A percentile compares a stretch with the other conserved stretches of the same genome.
Conservation (phyloP, 2,329 filamentous ascomycete species). For the Diaporthe longicolla region DNA sequence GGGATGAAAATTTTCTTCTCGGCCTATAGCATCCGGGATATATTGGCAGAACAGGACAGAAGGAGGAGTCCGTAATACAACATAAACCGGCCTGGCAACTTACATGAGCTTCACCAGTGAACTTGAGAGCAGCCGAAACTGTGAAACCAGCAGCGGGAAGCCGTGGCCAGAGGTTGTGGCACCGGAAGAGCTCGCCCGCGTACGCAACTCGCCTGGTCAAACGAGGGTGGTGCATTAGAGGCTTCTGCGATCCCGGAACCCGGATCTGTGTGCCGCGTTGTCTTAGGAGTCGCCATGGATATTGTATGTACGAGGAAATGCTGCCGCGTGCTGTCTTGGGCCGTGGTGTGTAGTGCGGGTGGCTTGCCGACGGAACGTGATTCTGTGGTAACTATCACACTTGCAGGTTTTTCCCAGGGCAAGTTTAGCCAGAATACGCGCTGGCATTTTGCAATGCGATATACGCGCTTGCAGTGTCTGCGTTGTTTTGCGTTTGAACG, state of each 20-base stretch:
- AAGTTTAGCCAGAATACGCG: constrained; percentile 27
- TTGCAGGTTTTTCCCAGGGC: not conserved
- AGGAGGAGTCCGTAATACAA: not conserved
- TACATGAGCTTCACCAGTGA: constrained; percentile 19
- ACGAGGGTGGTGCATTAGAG: constrained; percentile 12
- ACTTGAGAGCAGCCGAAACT: constrained; percentile 35
- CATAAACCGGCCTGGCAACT: constrained; percentile 25
- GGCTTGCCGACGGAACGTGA: constrained; percentile 28
- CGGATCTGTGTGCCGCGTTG: constrained; percentile 22
- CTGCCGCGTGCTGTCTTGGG: not conserved
- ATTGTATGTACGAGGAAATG: not conserved
- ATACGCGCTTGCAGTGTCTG: constrained; percentile 13
- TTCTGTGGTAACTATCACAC: constrained; percentile 10
- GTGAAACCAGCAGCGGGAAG: constrained; percentile 25
- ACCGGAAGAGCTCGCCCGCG: constrained; percentile 20
- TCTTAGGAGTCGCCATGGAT: not conserved
- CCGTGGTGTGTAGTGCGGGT: not conserved
- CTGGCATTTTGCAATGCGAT: not conserved
- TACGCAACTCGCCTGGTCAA: constrained; percentile 36
- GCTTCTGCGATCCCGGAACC: not conserved
- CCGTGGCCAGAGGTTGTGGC: constrained; percentile 16
- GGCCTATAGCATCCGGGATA: constrained; percentile 34
- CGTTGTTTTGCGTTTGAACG: constrained; percentile 2
- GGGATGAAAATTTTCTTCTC: constrained; percentile 3
- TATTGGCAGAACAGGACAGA: constrained; percentile 19